Percentiles rank a stretch among this genome's conserved stretches.
Conservation (phyloP, 768 basidiomycete species). For the Xerocomellus amylosporus region DNA sequence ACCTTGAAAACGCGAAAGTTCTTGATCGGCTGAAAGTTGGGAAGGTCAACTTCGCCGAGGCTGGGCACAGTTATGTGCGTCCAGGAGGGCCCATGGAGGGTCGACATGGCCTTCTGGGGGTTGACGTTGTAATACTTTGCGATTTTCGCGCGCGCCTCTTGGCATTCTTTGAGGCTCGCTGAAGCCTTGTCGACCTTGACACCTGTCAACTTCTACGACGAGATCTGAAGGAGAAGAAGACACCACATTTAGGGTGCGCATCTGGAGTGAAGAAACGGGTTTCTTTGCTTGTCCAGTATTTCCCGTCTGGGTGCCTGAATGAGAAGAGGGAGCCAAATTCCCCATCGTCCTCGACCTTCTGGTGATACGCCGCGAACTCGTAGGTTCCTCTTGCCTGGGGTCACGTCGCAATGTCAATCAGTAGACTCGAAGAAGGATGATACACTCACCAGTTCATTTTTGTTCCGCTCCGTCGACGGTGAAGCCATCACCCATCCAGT, state of each 20-base stretch:
- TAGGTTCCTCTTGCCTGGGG: slow-evolving; percentile 22
- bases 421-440: neutral
- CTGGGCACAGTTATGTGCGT: slow-evolving; percentile 18
- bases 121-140: slow-evolving; percentile 26
- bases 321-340: slow-evolving; percentile 20
- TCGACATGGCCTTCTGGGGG: slow-evolving; percentile 10
- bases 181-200: slow-evolving; percentile 26
- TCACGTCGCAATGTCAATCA: neutral
- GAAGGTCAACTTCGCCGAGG: slow-evolving; percentile 5
- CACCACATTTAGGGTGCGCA: slow-evolving; percentile 23
- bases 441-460: slow-evolving; percentile 25
- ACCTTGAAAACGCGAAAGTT: slow-evolving; percentile 28
- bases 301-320: slow-evolving; percentile 23
- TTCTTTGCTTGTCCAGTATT: slow-evolving; percentile 26
- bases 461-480: slow-evolving; percentile 5
- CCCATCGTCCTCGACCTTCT: slow-evolving; percentile 18
- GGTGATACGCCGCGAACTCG: slow-evolving; percentile 21
- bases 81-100: slow-evolving; percentile 7
- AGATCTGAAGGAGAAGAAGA: neutral
- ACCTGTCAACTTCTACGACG: slow-evolving; percentile 1
- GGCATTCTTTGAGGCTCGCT: slow-evolving; percentile 10
- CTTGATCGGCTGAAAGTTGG: slow-evolving; percentile 14
- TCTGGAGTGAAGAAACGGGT: slow-evolving; percentile 21
- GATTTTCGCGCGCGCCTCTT: slow-evolving; percentile 20
- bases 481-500: slow-evolving; percentile 31